phyloP scores from a whole-genome alignment of 75 land plant genomes.

The Gnetum montanum region DNA sequence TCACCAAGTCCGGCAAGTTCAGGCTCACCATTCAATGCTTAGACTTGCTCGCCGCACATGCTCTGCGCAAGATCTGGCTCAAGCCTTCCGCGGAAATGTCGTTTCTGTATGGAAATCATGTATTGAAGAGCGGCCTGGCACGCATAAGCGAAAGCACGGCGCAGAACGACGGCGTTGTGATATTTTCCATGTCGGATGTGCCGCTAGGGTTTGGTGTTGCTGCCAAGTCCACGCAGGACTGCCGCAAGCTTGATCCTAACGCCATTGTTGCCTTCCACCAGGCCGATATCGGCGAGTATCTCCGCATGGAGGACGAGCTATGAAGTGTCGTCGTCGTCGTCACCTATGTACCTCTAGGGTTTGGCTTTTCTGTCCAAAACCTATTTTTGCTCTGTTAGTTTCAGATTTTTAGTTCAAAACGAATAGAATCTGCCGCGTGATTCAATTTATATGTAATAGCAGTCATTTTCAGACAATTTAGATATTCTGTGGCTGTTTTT shows the following conservation, averaged over 20 bases:
- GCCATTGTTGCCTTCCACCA: constrained; percentile 83
- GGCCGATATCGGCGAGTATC: constrained; percentile 79
- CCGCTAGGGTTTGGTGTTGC: constrained; percentile 86
- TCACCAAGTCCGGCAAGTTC: constrained; percentile 64
- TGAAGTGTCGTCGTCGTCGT: constrained; percentile 8
- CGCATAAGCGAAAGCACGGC: constrained; percentile 66
- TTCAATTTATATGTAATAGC: too few species aligned
- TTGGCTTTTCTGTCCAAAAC: too few species aligned
- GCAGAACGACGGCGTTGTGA: constrained; percentile 72
- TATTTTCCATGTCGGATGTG: constrained; percentile 65
- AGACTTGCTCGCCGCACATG: constrained; percentile 59
- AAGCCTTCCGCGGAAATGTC: constrained; percentile 85
- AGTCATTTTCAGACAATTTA: too few species aligned
- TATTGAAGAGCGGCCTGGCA: constrained; percentile 70
- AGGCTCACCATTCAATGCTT: constrained; percentile 62
- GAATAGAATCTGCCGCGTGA: too few species aligned
- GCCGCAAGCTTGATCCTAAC: constrained; percentile 79
- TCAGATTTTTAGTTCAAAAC: too few species aligned
- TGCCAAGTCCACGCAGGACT: constrained; percentile 68
- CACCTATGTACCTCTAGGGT: too few species aligned
- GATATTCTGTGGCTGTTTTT: too few species aligned
- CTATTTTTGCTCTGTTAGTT: too few species aligned
- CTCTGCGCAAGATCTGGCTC: constrained; percentile 82
- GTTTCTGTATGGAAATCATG: constrained; percentile 78
- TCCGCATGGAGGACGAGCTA: constrained; percentile 81